Evolutionary conservation across 495 filamentous ascomycete species (phyloP), one percentile per base, ranked within the genome.

Genomic region (Aspergillus ostianus): DNA sequence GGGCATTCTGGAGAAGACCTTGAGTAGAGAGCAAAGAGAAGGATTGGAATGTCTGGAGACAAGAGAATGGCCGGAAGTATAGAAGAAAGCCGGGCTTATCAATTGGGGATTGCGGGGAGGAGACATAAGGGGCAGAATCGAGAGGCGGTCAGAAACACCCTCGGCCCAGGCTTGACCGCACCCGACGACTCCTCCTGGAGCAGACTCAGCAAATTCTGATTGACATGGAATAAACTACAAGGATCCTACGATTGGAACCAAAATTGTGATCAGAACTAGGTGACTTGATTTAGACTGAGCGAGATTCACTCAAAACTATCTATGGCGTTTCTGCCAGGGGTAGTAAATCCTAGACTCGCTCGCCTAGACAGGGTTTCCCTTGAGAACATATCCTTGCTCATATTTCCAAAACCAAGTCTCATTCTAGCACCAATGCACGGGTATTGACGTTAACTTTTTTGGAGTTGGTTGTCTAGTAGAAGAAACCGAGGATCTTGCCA

Each of bases 401-500:
- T 18, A 32, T 18, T 18, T 64, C 61, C 66, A 69, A 55, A 61
- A 55, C 61, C 64, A 56, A 63, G 60, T 64, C 57, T 26, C 58
- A 57, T 26, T 64, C 65, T 66, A 64, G 57, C 63, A 63, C 48
- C 62, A 46, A 57, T 48, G 49, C 49, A 61, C 61, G 63, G 69
- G 65, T 69, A 62, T 66, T 68, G 67, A 65, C 56, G 65, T 63
- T 47, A 61, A 61, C 36, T 70, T 75, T 75, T 74, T 69, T 65
- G 55, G 18, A 19, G 58, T 49, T 49, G 57, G 62, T 64, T 61
- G 62, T 77, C 80, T 92, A 95, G 83, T 96, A 95, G 85, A 96
- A 95, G 87, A 96, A 96, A 62, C 92, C 92, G 66, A 95, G 85
- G 78, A 97, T 90, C 85, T 96, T 96, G 78, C 93, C 93, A 67